Evolutionary conservation across 1,284 basidiomycete genomes (phyloP).

Genomic region (Ceratobasidium sp.): DNA sequence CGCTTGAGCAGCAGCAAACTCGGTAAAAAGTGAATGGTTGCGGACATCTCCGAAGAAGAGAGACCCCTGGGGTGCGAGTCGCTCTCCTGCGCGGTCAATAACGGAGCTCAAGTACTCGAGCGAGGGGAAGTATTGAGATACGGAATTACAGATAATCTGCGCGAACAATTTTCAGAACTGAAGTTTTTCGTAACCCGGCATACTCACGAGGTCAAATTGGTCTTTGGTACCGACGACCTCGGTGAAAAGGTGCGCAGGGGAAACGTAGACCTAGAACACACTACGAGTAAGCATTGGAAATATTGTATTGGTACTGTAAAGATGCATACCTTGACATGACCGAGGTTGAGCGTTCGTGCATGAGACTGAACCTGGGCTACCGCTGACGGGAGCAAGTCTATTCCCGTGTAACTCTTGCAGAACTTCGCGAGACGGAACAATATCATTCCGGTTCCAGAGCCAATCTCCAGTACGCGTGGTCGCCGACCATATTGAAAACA

Average conservation of each 20-base stretch:
- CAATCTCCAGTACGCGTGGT: neutral
- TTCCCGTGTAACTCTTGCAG: neutral
- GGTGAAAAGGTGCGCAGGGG: neutral
- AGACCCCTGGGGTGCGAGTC: neutral
- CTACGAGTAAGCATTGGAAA: too few species aligned
- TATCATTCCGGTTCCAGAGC: constrained; percentile 1
- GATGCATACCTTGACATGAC: neutral
- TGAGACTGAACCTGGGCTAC: neutral
- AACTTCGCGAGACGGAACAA: neutral
- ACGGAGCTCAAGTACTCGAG: neutral
- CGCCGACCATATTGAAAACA: neutral
- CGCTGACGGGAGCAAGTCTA: neutral
- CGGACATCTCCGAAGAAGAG: constrained; percentile 4
- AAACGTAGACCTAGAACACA: neutral
- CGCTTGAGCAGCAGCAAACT: neutral
- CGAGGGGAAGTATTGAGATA: neutral
- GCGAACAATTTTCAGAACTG: neutral
- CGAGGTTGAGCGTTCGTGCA: neutral
- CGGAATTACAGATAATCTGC: neutral
- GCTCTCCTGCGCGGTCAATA: neutral
- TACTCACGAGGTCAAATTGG: neutral
- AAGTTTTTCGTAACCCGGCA: neutral
- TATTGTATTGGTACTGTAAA: too few species aligned
- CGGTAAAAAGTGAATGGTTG: neutral
- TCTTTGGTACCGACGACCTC: neutral